A percentile compares a stretch with the other conserved stretches of the same genome.
These are phyloP conservation scores for Aspergillus cristatus DNA, from an alignment of 495 filamentous ascomycete species.

Conservation along the genomic window DNA sequence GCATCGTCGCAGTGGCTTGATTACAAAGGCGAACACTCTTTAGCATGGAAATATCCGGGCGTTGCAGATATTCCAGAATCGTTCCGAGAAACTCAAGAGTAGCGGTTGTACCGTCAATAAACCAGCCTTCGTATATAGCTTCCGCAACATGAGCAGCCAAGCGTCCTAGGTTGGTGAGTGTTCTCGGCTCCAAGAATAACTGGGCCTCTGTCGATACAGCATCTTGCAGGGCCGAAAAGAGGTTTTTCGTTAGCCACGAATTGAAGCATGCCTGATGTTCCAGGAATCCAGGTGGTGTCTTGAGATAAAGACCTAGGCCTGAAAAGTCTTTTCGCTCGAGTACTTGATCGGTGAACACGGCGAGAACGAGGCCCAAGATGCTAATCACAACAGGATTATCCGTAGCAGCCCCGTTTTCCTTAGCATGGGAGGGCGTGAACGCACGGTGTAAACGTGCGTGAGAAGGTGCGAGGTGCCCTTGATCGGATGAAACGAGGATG, in stretches of 20 bases:
- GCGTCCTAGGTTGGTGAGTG: constrained; percentile 76
- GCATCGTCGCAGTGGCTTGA: constrained; percentile 64
- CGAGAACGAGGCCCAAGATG: constrained; percentile 63
- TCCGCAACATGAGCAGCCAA: constrained; percentile 74
- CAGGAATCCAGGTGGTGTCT: constrained; percentile 81
- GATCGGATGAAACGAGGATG: constrained; percentile 70
- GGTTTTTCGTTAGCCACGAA: constrained; percentile 73
- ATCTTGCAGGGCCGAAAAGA: constrained; percentile 61
- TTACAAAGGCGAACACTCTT: constrained; percentile 87
- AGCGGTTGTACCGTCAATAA: constrained; percentile 65
- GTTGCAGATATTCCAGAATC: constrained; percentile 78
- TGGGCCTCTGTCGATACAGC: constrained; percentile 60
- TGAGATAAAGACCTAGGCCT: constrained; percentile 80
- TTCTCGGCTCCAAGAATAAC: constrained; percentile 67
- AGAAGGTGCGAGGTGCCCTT: constrained; percentile 42
- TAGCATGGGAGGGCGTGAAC: constrained; percentile 25
- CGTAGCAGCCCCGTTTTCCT: constrained; percentile 39
- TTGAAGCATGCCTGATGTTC: constrained; percentile 93
- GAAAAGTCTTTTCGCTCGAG: constrained; percentile 79
- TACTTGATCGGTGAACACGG: constrained; percentile 74
- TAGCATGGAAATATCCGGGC: constrained; percentile 65
- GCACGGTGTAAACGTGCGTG: constrained; percentile 54
- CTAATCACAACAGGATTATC: constrained; percentile 65
- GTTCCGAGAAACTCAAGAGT: constrained; percentile 82
- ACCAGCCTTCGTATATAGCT: constrained; percentile 92